Base-by-base conservation (phyloP, 2,329 filamentous ascomycete species). In the Trichoderma arundinaceum region DNA sequence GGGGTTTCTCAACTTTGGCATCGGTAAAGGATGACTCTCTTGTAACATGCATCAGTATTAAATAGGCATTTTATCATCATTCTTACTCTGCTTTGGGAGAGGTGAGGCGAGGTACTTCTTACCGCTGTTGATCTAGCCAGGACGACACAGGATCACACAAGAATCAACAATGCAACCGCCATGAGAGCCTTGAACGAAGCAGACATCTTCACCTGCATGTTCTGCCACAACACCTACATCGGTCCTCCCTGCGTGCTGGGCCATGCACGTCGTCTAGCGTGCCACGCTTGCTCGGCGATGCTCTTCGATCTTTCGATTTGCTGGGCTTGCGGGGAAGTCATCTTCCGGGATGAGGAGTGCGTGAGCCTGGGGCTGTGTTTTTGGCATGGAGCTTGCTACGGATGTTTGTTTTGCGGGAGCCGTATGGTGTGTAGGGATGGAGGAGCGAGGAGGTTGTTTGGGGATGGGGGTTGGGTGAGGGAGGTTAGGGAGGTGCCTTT, bases 281-380 rank as follows among this genome's bases (percentile, higher is more conserved):
- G 84, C 72, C 69, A 71, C 32, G 46, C 74, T 0, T 88, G 85
- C 74, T 80, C 82, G 73, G 69, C 74, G 7, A 78, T 78, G 1
- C 72, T 87, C 2, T 72, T 86, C 57, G 78, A 85, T 71, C 77
- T 87, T 54, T 83, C 84, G 67, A 82, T 87, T 59, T 87, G 82
- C 73, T 87, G 77, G 85, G 83, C 82, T 32, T 87, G 85, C 68
- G 83, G 84, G 19, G 83, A 86, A 72, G 73, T 84, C 49, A 79
- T 87, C 12, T 79, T 80, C 41, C 81, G 84, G 32, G 82, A 78
- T 0, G 81, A 84, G 28, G 84, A 86, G 66, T 83, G 82, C 68
- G 82, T 87, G 46, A 86, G 83, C 68, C 77, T 87, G n/a, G 84
- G 84, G 0, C 87, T 82, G 84, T 86, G 83, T 70, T 87, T 87